A percentile compares a stretch with the other conserved stretches of the same genome.
phyloP scores from a whole-genome alignment of 371 early-diverging fungal species.

The Mucor mucedo region DNA sequence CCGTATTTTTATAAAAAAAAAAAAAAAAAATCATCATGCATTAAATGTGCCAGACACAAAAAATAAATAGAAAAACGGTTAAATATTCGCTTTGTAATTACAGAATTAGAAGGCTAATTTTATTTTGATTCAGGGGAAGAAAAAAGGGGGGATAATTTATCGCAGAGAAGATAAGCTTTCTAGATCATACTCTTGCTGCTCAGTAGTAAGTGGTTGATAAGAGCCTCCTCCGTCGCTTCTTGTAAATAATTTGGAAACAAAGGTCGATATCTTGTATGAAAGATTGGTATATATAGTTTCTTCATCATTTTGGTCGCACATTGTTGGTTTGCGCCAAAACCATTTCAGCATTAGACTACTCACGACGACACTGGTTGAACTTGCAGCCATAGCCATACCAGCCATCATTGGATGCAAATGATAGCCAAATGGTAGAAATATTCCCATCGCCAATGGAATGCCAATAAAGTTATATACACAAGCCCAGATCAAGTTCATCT shows the following conservation, averaged over 20 bases:
- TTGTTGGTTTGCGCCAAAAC: conserved; percentile 41
- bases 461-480: conserved; percentile 87
- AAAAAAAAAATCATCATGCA: too few species aligned
- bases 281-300: neutral
- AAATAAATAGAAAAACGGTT: too few species aligned
- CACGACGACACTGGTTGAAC: conserved; percentile 90
- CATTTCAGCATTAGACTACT: conserved; percentile 84
- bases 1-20: too few species aligned
- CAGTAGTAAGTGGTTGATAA: conserved; percentile 17
- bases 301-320: conserved; percentile 2
- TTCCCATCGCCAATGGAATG: conserved; percentile 95
- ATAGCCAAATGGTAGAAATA: conserved; percentile 83
- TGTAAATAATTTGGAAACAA: neutral
- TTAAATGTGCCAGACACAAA: too few species aligned
- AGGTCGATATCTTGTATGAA: neutral
- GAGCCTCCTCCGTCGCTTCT: conserved; percentile 12
- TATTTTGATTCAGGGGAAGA: too few species aligned
- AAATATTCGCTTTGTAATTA: too few species aligned
- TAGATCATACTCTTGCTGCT: conserved; percentile 18
- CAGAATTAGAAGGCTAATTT: too few species aligned
- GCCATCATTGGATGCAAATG: conserved; percentile 91
- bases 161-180: conserved; percentile 12
- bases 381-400: conserved; percentile 93
- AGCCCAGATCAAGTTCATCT: conserved; percentile 89
- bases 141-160: too few species aligned